Conservation (phyloP, 2,329 filamentous ascomycete genomes). For the Phialemonium atrogriseum region DNA sequence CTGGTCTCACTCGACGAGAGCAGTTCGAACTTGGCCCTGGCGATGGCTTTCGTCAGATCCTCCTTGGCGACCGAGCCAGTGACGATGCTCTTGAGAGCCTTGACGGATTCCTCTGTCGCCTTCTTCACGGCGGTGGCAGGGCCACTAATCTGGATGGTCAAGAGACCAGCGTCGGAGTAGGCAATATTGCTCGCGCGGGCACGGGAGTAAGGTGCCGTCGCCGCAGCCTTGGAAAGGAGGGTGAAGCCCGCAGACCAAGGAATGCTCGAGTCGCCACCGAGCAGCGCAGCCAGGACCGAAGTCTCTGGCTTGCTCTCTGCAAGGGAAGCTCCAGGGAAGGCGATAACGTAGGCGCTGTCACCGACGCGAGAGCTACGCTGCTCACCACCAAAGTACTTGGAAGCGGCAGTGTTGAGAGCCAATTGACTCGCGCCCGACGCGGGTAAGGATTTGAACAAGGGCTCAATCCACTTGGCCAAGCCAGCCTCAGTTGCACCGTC, state of each 20-base stretch:
- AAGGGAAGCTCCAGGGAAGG: constrained; percentile 83
- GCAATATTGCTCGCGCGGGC: constrained; percentile 69
- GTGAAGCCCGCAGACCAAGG: constrained; percentile 96
- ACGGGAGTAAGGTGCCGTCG: constrained; percentile 55
- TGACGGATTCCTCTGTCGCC: constrained; percentile 68
- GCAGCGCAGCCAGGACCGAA: constrained; percentile 76
- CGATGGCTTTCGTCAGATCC: constrained; percentile 83
- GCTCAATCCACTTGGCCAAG: constrained; percentile 80
- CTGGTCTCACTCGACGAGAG: constrained; percentile 75
- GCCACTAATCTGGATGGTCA: constrained; percentile 75
- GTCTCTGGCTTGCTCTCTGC: constrained; percentile 82
- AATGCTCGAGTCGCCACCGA: constrained; percentile 84
- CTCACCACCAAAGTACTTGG: constrained; percentile 93
- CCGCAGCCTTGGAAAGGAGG: constrained; percentile 71
- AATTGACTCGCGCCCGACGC: constrained; percentile 42
- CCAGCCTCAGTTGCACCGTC: constrained; percentile 73
- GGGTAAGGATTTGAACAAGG: constrained; percentile 77
- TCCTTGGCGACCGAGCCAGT: constrained; percentile 71
- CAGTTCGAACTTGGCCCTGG: constrained; percentile 87
- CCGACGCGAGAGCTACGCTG: constrained; percentile 71
- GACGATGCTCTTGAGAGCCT: constrained; percentile 73
- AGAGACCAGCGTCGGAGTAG: constrained; percentile 91
- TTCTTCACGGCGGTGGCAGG: constrained; percentile 63
- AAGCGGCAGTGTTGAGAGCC: constrained; percentile 50
- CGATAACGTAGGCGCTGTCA: constrained; percentile 81